A percentile compares a stretch with the other conserved stretches of the same genome.
Evolutionary conservation across 2,329 filamentous ascomycete species (phyloP).

Genomic region (Waltergamsia citrina): DNA sequence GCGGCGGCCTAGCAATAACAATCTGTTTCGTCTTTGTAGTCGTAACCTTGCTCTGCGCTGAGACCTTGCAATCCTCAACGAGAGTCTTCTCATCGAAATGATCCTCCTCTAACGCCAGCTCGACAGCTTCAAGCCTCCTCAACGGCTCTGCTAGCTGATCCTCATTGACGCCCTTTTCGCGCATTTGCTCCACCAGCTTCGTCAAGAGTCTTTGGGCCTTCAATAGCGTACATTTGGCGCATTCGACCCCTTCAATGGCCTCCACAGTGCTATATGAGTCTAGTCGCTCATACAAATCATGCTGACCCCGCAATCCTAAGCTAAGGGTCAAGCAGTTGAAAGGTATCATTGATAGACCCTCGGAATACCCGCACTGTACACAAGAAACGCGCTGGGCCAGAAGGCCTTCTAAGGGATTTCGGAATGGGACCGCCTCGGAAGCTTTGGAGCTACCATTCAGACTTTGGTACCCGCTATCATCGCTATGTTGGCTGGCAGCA

Average conservation of each 20-base stretch:
- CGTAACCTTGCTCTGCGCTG: slow-evolving; percentile 56
- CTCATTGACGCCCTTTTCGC: slow-evolving; percentile 24
- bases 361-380: slow-evolving; percentile 73
- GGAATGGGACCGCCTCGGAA: slow-evolving; percentile 28
- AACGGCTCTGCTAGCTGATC: slow-evolving; percentile 40
- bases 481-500: slow-evolving; percentile 37
- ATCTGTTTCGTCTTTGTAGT: slow-evolving; percentile 86
- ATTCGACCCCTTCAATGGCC: slow-evolving; percentile 81
- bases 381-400: slow-evolving; percentile 85
- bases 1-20: slow-evolving; percentile 73
- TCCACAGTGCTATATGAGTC: slow-evolving; percentile 82
- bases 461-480: slow-evolving; percentile 49
- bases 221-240: slow-evolving; percentile 79
- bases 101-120: slow-evolving; percentile 65
- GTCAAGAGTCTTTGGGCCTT: slow-evolving; percentile 38
- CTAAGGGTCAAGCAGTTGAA: slow-evolving; percentile 91
- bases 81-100: slow-evolving; percentile 67
- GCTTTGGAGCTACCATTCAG: slow-evolving; percentile 25
- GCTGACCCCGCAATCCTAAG: slow-evolving; percentile 53
- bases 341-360: slow-evolving; percentile 80
- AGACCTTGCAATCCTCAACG: slow-evolving; percentile 54
- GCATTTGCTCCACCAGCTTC: slow-evolving; percentile 32
- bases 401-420: slow-evolving; percentile 80
- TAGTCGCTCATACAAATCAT: slow-evolving; percentile 69
- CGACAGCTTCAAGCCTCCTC: slow-evolving; percentile 54